Evolutionary conservation across 306 rosid species (phyloP).

Genomic region (Rosa rugosa): DNA sequence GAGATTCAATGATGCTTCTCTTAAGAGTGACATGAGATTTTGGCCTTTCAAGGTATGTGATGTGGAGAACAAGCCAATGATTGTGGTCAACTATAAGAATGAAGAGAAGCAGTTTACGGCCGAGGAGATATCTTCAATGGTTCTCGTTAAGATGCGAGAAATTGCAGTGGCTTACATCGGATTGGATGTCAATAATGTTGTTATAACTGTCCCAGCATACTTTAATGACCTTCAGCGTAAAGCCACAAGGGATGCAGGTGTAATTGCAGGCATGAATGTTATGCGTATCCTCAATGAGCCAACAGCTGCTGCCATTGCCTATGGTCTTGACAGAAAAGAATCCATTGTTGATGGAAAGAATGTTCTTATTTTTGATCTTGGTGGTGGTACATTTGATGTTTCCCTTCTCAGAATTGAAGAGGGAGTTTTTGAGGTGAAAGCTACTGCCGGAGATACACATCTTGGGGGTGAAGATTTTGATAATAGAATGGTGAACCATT

Average conservation of each 20-base stretch:
- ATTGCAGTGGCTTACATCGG: neutral
- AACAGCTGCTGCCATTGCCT: conserved; percentile 36
- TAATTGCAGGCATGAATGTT: conserved; percentile 30
- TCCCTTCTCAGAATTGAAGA: conserved; percentile 34
- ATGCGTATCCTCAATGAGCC: conserved; percentile 38
- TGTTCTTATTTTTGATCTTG: conserved; percentile 40
- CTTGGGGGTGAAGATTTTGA: neutral
- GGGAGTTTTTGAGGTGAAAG: conserved; percentile 35
- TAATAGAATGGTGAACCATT: conserved; percentile 31
- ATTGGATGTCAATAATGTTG: neutral
- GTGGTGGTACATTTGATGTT: conserved; percentile 41
- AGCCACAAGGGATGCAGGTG: conserved; percentile 6
- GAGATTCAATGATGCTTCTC: neutral
- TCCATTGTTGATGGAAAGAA: conserved; percentile 13
- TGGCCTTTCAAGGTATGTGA: neutral
- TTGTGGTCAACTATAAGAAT: neutral
- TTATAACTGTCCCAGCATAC: neutral
- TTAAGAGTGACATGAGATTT: neutral
- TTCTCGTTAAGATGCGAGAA: neutral
- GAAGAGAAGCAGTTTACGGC: neutral
- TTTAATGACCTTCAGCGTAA: neutral
- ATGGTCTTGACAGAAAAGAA: conserved; percentile 38
- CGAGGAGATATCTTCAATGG: neutral
- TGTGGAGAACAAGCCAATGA: neutral
- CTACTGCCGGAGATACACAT: conserved; percentile 36